Conservation (phyloP, 805 yeast genomes). For the Kregervanrija fluxuum region DNA sequence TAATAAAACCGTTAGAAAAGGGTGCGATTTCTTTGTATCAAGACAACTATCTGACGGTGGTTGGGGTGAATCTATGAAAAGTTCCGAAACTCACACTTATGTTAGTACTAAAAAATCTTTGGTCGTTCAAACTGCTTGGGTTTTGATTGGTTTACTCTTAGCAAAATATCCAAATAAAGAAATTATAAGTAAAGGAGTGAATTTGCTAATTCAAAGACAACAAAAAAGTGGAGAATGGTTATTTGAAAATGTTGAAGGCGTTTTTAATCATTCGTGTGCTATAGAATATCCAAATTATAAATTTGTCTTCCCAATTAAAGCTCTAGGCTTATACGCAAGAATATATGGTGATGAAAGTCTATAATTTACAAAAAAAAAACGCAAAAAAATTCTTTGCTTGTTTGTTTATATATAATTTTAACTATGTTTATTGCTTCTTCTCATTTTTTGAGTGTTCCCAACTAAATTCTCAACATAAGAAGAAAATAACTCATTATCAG, state of each 20-base stretch:
- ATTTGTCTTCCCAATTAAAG: slow-evolving; percentile 86
- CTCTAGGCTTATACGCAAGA: slow-evolving; percentile 63
- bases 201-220: slow-evolving; percentile 61
- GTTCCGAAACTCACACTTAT: slow-evolving; percentile 74
- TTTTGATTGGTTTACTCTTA: slow-evolving; percentile 66
- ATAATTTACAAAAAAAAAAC: not conserved
- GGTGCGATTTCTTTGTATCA: slow-evolving; percentile 76
- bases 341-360: slow-evolving; percentile 18
- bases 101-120: slow-evolving; percentile 53
- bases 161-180: slow-evolving; percentile 71
- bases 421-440: slow-evolving; percentile 31
- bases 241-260: slow-evolving; percentile 86
- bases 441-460: slow-evolving; percentile 80
- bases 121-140: slow-evolving; percentile 93
- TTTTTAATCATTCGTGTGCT: slow-evolving; percentile 85
- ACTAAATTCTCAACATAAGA: slow-evolving; percentile 83
- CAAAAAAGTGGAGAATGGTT: slow-evolving; percentile 74
- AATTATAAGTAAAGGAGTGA: slow-evolving; percentile 57
- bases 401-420: not conserved
- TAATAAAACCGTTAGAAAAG: slow-evolving; percentile 55
- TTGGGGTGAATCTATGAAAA: slow-evolving; percentile 94
- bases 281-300: slow-evolving; percentile 94
- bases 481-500: slow-evolving; percentile 73
- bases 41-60: slow-evolving; percentile 89
- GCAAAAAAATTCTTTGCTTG: not conserved